phyloP scores from a whole-genome alignment of 306 rosid genomes.

The Begonia masoniana region DNA sequence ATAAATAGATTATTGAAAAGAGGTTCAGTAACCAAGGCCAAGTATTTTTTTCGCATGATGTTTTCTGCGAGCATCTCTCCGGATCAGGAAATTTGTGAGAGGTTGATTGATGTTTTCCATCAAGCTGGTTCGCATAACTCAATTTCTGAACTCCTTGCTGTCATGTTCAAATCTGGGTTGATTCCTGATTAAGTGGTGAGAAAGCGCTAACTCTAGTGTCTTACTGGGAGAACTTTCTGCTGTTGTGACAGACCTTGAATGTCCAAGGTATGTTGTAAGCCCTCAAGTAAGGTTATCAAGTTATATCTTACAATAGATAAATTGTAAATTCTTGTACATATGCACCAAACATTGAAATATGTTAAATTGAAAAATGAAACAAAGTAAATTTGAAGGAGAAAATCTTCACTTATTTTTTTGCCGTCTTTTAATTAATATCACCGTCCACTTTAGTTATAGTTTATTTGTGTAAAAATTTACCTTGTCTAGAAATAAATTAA shows the following conservation, averaged over 20 bases:
- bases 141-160: conserved; percentile 23
- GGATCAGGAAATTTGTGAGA: conserved; percentile 31
- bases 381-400: too few species aligned
- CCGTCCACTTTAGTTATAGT: too few species aligned
- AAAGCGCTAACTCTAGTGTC: conserved; percentile 1
- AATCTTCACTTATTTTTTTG: too few species aligned
- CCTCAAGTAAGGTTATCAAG: not conserved
- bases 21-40: conserved; percentile 21
- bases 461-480: too few species aligned
- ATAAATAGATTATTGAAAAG: conserved; percentile 49
- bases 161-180: conserved; percentile 33
- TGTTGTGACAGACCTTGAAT: not conserved
- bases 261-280: not conserved
- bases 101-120: conserved; percentile 24
- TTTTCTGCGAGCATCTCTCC: conserved; percentile 28
- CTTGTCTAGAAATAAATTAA: too few species aligned
- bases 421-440: too few species aligned
- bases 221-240: not conserved
- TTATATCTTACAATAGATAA: not conserved
- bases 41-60: conserved; percentile 36
- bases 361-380: too few species aligned
- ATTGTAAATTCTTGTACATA: too few species aligned
- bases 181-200: conserved; percentile 14
- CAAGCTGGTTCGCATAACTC: conserved; percentile 16
- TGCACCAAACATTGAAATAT: too few species aligned